A percentile compares a stretch with the other conserved stretches of the same genome.
phyloP scores from a whole-genome alignment of 1,139 yeast species.

The Hyphopichia khmerensis region DNA sequence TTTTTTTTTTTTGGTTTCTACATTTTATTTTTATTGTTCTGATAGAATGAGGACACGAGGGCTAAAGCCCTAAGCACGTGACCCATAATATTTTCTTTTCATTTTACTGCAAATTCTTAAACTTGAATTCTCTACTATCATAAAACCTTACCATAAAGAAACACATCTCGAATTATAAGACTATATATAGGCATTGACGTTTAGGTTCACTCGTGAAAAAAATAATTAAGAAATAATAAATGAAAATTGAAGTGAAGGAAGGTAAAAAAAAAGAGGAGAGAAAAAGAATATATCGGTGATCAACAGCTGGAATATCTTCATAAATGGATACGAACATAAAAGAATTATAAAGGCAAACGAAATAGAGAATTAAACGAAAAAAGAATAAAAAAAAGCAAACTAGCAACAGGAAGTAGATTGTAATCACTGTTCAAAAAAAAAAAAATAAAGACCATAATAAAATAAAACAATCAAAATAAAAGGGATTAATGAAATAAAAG shows the following conservation, averaged over 20 bases:
- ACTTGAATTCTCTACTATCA: too few species aligned
- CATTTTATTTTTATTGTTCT: too few species aligned
- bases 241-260: background rate
- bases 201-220: background rate
- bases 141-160: background rate
- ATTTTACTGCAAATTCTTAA: background rate
- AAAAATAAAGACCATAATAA: too few species aligned
- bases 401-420: too few species aligned
- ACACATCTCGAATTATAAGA: background rate
- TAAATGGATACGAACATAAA: background rate
- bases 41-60: too few species aligned
- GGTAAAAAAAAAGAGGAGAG: background rate
- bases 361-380: background rate
- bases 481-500: background rate
- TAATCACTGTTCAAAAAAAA: too few species aligned
- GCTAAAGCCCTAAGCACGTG: background rate
- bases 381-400: slow-evolving; percentile 1
- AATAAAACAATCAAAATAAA: too few species aligned
- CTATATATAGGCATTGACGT: background rate
- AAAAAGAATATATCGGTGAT: background rate
- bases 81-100: too few species aligned
- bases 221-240: background rate
- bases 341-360: background rate
- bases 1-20: too few species aligned
- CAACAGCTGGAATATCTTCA: background rate